Evolutionary conservation across 495 filamentous ascomycete genomes (phyloP).

Genomic region (Bacidia gigantensis): DNA sequence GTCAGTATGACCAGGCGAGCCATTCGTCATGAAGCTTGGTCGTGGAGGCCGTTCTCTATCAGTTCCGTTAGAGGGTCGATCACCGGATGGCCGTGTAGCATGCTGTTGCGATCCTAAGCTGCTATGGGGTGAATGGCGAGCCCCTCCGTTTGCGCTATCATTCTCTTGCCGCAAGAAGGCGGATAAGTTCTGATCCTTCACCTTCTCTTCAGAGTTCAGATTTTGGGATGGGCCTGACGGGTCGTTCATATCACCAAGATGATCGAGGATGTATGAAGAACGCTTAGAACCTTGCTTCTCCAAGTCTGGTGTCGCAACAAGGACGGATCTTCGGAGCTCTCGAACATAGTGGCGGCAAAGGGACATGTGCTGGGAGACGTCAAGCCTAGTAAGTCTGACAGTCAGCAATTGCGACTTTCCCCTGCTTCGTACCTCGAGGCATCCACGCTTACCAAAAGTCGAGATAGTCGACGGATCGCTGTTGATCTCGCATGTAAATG

Average conservation of each 20-base stretch:
- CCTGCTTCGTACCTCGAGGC: background rate
- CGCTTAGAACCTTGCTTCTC: constrained; percentile 69
- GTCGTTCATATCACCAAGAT: constrained; percentile 51
- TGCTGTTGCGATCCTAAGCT: constrained; percentile 44
- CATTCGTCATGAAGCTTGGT: constrained; percentile 50
- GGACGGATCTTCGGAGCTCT: constrained; percentile 81
- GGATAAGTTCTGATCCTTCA: constrained; percentile 77
- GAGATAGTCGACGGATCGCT: constrained; percentile 91
- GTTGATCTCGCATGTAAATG: constrained; percentile 98
- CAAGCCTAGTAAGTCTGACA: constrained; percentile 53
- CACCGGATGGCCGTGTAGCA: constrained; percentile 14
- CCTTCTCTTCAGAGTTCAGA: constrained; percentile 37
- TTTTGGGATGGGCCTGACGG: constrained; percentile 41
- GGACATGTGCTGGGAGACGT: constrained; percentile 97
- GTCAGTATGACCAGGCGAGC: constrained; percentile 32
- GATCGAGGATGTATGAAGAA: constrained; percentile 68
- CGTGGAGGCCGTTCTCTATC: constrained; percentile 43
- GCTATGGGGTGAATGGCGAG: constrained; percentile 51
- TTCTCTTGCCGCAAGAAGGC: constrained; percentile 73
- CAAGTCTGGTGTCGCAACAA: constrained; percentile 82
- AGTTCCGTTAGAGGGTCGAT: constrained; percentile 26
- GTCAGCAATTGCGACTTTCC: background rate
- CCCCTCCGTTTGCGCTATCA: constrained; percentile 23
- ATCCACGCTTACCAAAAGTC: constrained; percentile 73
- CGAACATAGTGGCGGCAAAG: constrained; percentile 96